Percentiles rank a stretch among this genome's conserved stretches.
phyloP scores from a whole-genome alignment of 2,329 filamentous ascomycete genomes.

The Juglanconis sp. region DNA sequence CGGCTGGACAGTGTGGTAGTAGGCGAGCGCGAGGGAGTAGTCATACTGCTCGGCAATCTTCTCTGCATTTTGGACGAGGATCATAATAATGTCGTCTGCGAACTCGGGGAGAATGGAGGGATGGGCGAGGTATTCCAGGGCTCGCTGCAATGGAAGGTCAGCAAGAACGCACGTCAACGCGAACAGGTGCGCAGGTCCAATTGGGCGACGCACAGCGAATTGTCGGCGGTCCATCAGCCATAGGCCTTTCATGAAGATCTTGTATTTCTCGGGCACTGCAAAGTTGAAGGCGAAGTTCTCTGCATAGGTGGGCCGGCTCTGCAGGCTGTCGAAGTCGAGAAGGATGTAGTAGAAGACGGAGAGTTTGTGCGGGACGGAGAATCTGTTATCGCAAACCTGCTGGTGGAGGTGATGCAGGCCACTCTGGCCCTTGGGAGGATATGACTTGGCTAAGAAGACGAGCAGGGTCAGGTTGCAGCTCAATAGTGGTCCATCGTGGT shows the following conservation, averaged over 20 bases:
- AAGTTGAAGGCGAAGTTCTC: constrained; percentile 58
- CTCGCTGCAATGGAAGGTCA: constrained; percentile 41
- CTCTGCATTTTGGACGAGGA: constrained; percentile 60
- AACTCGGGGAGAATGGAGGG: constrained; percentile 79
- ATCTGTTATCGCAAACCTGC: constrained; percentile 61
- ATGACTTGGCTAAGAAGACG: constrained; percentile 51
- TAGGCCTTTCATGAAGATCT: constrained; percentile 76
- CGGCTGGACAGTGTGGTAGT: constrained; percentile 74
- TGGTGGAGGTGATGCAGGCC: constrained; percentile 68
- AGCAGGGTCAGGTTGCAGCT: background rate
- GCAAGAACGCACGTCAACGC: background rate
- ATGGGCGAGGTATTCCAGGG: constrained; percentile 73
- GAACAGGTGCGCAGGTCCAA: background rate
- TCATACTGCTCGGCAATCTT: constrained; percentile 41
- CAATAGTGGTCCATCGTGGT: background rate
- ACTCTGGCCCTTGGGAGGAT: constrained; percentile 69
- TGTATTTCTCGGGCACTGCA: constrained; percentile 71
- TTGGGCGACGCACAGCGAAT: constrained; percentile 51
- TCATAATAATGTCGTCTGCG: constrained; percentile 74
- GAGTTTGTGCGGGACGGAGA: constrained; percentile 73
- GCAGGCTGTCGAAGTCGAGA: constrained; percentile 62
- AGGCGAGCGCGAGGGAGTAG: constrained; percentile 67
- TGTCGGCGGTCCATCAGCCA: constrained; percentile 75
- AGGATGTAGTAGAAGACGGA: constrained; percentile 82
- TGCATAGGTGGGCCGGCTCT: constrained; percentile 43